These are phyloP conservation scores for Salvia splendens DNA, from an alignment of 257 asterid genomes.

Conservation along the genomic window DNA sequence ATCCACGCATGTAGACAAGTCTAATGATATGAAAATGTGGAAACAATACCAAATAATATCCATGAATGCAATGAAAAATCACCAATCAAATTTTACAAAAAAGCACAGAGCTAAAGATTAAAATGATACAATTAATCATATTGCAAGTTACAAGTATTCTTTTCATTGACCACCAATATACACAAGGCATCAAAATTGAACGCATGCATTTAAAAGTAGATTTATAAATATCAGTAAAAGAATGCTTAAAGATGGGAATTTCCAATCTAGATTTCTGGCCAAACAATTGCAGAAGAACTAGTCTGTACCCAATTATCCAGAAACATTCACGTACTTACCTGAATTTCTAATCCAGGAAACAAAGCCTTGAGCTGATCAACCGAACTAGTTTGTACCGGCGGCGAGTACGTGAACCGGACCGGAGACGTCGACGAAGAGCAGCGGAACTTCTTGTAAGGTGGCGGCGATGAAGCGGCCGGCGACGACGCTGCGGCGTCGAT, in stretches of 20 bases:
- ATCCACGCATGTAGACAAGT: background rate
- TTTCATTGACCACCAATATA: background rate
- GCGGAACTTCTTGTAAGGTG: constrained; percentile 59
- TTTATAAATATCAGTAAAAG: background rate
- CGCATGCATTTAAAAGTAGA: too few species aligned
- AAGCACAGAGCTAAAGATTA: background rate
- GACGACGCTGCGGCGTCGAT: constrained; percentile 45
- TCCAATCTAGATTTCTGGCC: constrained; percentile 3
- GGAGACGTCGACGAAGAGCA: constrained; percentile 57
- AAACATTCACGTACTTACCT: constrained; percentile 37
- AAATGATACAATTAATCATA: background rate
- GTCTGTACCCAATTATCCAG: constrained; percentile 1
- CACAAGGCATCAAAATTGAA: too few species aligned
- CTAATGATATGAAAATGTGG: too few species aligned
- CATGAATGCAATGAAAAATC: background rate
- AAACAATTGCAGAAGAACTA: background rate
- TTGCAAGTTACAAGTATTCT: background rate
- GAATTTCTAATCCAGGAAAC: constrained; percentile 59
- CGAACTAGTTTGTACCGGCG: constrained; percentile 31
- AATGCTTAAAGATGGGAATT: background rate
- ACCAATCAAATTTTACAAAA: background rate
- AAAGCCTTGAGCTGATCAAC: constrained; percentile 59
- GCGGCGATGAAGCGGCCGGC: constrained; percentile 52
- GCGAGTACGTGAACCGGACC: constrained; percentile 43
- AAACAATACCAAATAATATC: too few species aligned